A percentile compares a stretch with the other conserved stretches of the same genome.
phyloP scores from a whole-genome alignment of 148 eudicot genomes.

The Chenopodium formosanum region DNA sequence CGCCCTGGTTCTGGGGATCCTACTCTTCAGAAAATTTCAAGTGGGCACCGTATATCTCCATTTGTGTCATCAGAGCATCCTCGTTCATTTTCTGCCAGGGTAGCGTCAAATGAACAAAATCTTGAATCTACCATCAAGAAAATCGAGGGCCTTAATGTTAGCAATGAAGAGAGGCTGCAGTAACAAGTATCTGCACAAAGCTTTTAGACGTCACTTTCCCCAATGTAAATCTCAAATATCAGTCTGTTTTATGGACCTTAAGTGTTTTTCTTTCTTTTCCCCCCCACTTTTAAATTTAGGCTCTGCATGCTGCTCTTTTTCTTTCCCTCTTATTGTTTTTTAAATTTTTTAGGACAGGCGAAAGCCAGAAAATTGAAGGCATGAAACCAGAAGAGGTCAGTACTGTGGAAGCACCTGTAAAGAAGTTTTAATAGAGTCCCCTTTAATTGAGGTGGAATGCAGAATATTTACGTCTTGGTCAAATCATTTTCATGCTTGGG shows the following conservation, averaged over 20 bases:
- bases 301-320: constrained; percentile 9
- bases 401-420: constrained; percentile 22
- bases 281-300: constrained; percentile 1
- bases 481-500: background rate
- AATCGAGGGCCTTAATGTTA: constrained; percentile 69
- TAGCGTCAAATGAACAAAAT: constrained; percentile 32
- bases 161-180: constrained; percentile 49
- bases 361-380: constrained; percentile 18
- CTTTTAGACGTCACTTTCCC: constrained; percentile 7
- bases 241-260: constrained; percentile 19
- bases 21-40: constrained; percentile 22
- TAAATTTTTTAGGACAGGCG: constrained; percentile 16
- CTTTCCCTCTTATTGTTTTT: background rate
- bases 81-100: constrained; percentile 29
- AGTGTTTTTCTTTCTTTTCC: constrained; percentile 12
- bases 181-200: constrained; percentile 12
- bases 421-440: constrained; percentile 23
- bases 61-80: constrained; percentile 37
- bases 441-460: background rate
- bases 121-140: constrained; percentile 63
- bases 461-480: background rate
- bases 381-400: constrained; percentile 25
- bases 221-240: constrained; percentile 24
- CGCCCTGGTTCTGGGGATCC: constrained; percentile 29
- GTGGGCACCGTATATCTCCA: constrained; percentile 34